Conservation (phyloP, 306 rosid species). For the Acacia crassicarpa region DNA sequence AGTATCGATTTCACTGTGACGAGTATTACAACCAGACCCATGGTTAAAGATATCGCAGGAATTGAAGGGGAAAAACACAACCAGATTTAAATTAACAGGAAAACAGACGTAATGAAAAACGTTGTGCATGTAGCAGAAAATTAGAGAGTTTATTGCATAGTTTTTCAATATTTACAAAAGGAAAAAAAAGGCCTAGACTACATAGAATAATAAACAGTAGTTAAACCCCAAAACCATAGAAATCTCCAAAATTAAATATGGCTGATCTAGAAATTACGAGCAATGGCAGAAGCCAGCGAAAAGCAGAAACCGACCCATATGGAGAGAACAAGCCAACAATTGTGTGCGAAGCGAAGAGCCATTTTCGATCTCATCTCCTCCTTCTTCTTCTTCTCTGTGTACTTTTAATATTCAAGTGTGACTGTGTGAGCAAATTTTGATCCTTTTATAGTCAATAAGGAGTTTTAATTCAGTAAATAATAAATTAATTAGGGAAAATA, state of each 20-base stretch:
- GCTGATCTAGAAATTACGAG: neutral
- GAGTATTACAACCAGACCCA: too few relatives aligned
- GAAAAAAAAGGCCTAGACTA: neutral
- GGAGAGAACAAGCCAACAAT: neutral
- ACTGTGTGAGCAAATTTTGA: neutral
- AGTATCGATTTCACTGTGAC: too few relatives aligned
- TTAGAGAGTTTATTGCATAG: neutral
- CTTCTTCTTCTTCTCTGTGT: neutral
- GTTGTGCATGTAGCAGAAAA: neutral
- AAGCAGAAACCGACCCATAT: neutral
- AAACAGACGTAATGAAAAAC: neutral
- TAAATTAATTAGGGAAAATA: neutral
- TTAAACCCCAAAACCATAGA: neutral
- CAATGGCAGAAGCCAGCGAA: slow-evolving; percentile 4
- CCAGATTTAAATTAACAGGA: neutral
- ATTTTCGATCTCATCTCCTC: slow-evolving; percentile 13
- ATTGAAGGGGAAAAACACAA: neutral
- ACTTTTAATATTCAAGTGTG: too few relatives aligned
- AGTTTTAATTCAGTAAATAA: neutral
- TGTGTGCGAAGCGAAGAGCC: neutral
- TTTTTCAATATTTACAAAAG: neutral
- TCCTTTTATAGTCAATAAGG: neutral
- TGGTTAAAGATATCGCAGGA: neutral
- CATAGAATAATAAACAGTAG: neutral
- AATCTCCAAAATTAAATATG: neutral